Evolutionary conservation across 148 eudicot species (phyloP), one percentile per base, ranked within the genome.

Genomic region (Beta vulgaris): DNA sequence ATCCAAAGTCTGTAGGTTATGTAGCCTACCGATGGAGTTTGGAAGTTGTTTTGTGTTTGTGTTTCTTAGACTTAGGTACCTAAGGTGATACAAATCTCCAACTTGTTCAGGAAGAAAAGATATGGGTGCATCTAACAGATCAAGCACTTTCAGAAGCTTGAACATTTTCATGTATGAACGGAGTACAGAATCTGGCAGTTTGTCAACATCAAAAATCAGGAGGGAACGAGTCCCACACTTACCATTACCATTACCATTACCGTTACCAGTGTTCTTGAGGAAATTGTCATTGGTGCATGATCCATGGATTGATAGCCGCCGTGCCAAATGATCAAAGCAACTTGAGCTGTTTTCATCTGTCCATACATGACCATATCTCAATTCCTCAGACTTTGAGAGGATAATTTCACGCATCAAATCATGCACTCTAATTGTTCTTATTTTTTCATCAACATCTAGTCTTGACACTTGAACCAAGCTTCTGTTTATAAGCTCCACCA

Each of bases 101-200:
- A 81, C 55, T 36, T 57, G 72, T 28, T 72, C 14, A 6, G 83
- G 73, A 66, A 80, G 37, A n/a, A 15, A 2, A 21, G 21, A n/a
- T 7, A 65, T 35, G 9, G 75, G 71, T 15, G 79, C 79, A 49
- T 35, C 75, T 31, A 53, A 36, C 25, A 80, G 44, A 70, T 80
- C 82, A 28, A 80, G 59, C 39, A 80, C 82, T 54, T 70, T 80
- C 66, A 80, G 19, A n/a, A 69, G 69, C 60, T 19, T 77, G 63
- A 75, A 65, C 15, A 16, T 29, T 59, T 39, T 39, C 3, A 66
- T 12, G 5, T n/a, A 21, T 48, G 46, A 8, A 53, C 44, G 25
- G 49, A 9, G 36, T 16, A 26, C 37, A 42, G 36, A 43, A 46
- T 9, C 15, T 28, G 49, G 51, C 28, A 39, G 25, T 7, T 70